phyloP scores from a whole-genome alignment of 73 alveolate species.

The Paramecium tetraurelia region DNA sequence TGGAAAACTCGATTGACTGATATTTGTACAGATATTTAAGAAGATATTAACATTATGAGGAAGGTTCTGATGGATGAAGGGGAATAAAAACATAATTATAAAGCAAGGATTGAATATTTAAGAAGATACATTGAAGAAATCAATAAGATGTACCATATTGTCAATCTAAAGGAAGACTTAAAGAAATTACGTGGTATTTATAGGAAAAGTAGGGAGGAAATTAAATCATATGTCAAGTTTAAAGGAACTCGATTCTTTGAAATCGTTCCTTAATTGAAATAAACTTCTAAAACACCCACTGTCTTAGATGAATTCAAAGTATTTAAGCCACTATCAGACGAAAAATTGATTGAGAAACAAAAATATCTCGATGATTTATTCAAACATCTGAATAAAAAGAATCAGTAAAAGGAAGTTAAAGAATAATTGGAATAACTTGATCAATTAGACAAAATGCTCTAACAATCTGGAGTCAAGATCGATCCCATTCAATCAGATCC shows the following conservation, averaged over 20 bases:
- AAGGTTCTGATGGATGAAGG: not conserved
- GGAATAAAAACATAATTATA: slow-evolving; percentile 15
- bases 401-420: not conserved
- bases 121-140: slow-evolving; percentile 20
- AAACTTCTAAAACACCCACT: not conserved
- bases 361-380: slow-evolving; percentile 38
- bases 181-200: not conserved
- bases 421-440: not conserved
- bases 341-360: not conserved
- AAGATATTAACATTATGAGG: not conserved
- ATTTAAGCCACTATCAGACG: not conserved
- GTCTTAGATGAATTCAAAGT: not conserved
- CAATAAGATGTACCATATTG: not conserved
- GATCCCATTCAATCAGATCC: not conserved
- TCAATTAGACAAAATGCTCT: not conserved
- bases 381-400: not conserved
- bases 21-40: not conserved
- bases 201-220: slow-evolving; percentile 8
- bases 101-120: not conserved
- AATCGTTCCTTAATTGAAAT: not conserved
- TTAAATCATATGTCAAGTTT: not conserved
- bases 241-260: slow-evolving; percentile 26
- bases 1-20: slow-evolving; percentile 10
- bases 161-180: not conserved
- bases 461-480: not conserved